Evolutionary conservation across 768 basidiomycete species (phyloP).

Genomic region (Russula earlei): DNA sequence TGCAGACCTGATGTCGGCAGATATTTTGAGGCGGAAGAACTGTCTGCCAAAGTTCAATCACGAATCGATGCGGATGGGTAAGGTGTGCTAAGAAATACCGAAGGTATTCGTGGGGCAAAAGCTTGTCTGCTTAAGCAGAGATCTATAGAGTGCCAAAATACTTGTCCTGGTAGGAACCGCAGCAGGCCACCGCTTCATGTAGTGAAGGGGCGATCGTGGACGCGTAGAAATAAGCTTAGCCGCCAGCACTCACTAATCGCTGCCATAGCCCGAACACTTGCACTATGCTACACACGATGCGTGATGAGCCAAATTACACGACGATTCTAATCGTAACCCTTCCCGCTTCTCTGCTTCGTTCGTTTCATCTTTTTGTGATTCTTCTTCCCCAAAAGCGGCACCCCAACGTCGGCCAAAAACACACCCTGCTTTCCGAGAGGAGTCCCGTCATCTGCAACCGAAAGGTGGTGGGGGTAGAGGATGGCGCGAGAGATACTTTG

Average conservation of each 20-base stretch:
- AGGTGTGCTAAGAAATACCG: conserved; percentile 27
- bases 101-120: conserved; percentile 39
- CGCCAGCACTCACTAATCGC: no score
- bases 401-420: conserved; percentile 32
- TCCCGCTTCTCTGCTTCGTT: conserved; percentile 85
- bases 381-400: conserved; percentile 51
- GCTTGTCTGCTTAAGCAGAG: conserved; percentile 33
- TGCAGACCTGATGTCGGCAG: conserved; percentile 48
- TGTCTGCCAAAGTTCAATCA: conserved; percentile 32
- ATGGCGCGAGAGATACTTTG: conserved; percentile 53
- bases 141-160: conserved; percentile 31
- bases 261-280: no score
- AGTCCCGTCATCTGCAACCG: conserved; percentile 72
- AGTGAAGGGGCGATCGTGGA: no score
- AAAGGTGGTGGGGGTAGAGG: conserved; percentile 78
- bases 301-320: no score
- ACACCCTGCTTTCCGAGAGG: conserved; percentile 34
- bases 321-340: conserved; percentile 64
- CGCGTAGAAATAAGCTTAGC: no score
- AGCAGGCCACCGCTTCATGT: neutral
- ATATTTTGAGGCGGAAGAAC: conserved; percentile 53
- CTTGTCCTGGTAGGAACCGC: neutral
- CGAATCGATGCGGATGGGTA: neutral
- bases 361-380: conserved; percentile 76
- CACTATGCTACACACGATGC: no score